Percentiles rank a stretch among this genome's conserved stretches.
These are phyloP conservation scores for Acanthochlamys bracteata DNA, from an alignment of 106 monocot species.

Conservation along the genomic window DNA sequence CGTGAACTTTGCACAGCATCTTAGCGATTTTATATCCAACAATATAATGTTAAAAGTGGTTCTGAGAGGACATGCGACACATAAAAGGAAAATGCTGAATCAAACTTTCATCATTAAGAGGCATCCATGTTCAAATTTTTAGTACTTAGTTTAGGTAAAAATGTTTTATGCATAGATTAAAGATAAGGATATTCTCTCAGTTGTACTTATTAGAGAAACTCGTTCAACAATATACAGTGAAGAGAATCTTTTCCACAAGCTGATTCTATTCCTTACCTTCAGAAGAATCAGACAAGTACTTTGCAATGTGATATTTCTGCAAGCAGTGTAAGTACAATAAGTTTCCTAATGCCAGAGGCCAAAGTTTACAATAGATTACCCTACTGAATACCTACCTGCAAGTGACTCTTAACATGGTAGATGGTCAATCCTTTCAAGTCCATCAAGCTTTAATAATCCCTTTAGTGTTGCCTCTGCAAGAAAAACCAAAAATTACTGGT, in stretches of 20 bases:
- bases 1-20: too few relatives aligned
- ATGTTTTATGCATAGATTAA: too few relatives aligned
- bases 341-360: background rate
- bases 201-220: background rate
- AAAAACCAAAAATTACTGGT: background rate
- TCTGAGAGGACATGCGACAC: too few relatives aligned
- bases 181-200: background rate
- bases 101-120: too few relatives aligned
- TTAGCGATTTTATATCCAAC: too few relatives aligned
- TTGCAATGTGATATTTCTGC: slow-evolving; percentile 61
- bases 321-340: background rate
- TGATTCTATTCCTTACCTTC: slow-evolving; percentile 27
- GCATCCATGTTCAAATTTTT: too few relatives aligned
- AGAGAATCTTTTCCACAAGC: background rate
- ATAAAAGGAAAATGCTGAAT: too few relatives aligned
- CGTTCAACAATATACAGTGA: background rate
- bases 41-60: too few relatives aligned
- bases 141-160: too few relatives aligned
- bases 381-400: slow-evolving; percentile 35
- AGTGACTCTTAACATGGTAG: slow-evolving; percentile 66
- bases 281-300: slow-evolving; percentile 28
- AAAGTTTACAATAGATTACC: background rate
- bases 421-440: slow-evolving; percentile 44
- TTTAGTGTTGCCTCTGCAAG: slow-evolving; percentile 65
- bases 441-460: slow-evolving; percentile 57